Percentiles rank a stretch among this genome's conserved stretches.
phyloP scores from a whole-genome alignment of 2,329 filamentous ascomycete genomes.

The Tolypocladium guangdongense region DNA sequence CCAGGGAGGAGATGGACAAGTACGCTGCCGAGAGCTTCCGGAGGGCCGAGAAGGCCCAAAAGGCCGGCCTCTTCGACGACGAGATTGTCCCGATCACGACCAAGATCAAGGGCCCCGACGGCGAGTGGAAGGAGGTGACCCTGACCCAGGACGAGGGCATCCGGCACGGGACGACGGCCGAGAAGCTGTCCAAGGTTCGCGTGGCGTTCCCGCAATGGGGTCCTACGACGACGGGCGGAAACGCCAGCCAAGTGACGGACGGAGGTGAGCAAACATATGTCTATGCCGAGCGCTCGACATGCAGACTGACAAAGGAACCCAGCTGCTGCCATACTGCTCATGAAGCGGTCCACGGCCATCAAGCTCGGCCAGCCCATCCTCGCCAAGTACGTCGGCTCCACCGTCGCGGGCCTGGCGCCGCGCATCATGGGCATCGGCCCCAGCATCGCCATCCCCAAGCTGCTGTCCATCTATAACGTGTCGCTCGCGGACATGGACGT shows the following conservation, averaged over 20 bases:
- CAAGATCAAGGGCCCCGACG: conserved; percentile 73
- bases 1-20: conserved; percentile 68
- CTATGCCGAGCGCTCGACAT: neutral
- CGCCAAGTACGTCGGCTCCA: conserved; percentile 89
- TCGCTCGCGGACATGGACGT: conserved; percentile 76
- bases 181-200: conserved; percentile 73
- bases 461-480: conserved; percentile 70
- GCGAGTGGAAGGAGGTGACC: conserved; percentile 65
- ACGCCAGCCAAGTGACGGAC: conserved; percentile 90
- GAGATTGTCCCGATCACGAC: conserved; percentile 87
- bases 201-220: conserved; percentile 87
- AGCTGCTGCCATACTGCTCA: conserved; percentile 79
- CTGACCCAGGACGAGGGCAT: conserved; percentile 84
- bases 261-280: conserved; percentile 44
- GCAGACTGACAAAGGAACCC: neutral
- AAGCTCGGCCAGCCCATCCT: conserved; percentile 83
- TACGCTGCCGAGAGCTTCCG: conserved; percentile 83
- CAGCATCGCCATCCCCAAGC: conserved; percentile 65
- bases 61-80: conserved; percentile 81
- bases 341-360: conserved; percentile 86
- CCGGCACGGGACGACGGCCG: conserved; percentile 78
- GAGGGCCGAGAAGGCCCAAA: conserved; percentile 81
- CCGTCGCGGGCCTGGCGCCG: conserved; percentile 79
- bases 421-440: conserved; percentile 95
- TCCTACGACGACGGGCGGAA: conserved; percentile 77